Evolutionary conservation across 2,329 filamentous ascomycete species (phyloP), one percentile per base, ranked within the genome.

Genomic region (Claviceps monticola): DNA sequence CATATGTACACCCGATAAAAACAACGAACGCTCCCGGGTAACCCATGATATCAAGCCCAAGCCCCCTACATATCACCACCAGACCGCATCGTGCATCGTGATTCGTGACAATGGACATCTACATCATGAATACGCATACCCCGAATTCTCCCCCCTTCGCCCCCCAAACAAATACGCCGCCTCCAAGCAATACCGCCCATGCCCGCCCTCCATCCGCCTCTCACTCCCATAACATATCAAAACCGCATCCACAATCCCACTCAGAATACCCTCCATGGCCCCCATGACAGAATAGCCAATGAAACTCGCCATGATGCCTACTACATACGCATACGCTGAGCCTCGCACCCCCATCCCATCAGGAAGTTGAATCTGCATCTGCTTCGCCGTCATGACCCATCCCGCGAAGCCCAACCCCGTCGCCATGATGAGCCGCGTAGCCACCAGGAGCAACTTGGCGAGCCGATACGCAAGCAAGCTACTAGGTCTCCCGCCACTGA

Each of bases 191-290:
- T 95, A 96, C 46, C 86, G 82, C 5, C 83, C 84, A 49, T 76
- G 79, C 19, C 79, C 80, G 56, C 78, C 78, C 51, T 74, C 77
- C 68, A 83, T 83, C 49, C 78, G 80, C 58, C 84, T 76, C 69
- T 98, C 93, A 61, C 88, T 95, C 26, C 87, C 89, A 79, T 95
- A 97, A 71, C 93, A 98, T 13, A 98, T 84, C 23, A 97, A 79
- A 38, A 88, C 83, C 3, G 86, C 89, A 66, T 95, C 89, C 4
- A 95, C 79, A 50, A 95, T 89, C 50, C 88, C 88, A 49, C 86
- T 86, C 23, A 95, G 71, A 17, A 95, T 85, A 14, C 88, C 86
- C 64, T 95, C 90, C 78, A 95, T 91, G 2, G 89, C 86, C 26
- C 89, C 88, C 49, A 98, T 73, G 1, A 97, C 83, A 5, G 88